Conservation (phyloP, 75 land plant species). For the Ceratopteris richardii region DNA sequence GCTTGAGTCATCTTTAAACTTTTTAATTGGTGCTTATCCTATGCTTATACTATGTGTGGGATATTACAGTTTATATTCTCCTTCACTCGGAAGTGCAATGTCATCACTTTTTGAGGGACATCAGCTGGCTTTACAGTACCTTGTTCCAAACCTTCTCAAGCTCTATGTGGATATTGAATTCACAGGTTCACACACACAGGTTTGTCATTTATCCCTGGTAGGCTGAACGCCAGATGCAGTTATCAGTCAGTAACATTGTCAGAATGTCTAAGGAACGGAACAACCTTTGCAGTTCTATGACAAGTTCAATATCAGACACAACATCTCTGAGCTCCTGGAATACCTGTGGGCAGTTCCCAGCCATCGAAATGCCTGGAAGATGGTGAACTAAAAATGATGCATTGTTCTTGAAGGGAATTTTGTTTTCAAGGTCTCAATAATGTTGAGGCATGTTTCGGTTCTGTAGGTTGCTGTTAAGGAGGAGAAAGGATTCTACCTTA, state of each 20-base stretch:
- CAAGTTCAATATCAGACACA: conserved; percentile 96
- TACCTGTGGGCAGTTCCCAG: conserved; percentile 95
- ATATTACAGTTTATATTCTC: conserved; percentile 41
- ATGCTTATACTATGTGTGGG: not conserved
- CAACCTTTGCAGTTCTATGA: conserved; percentile 78
- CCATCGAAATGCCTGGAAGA: conserved; percentile 85
- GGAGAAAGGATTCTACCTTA: conserved; percentile 89
- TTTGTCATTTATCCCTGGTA: conserved; percentile 11
- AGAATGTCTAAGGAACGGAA: no score
- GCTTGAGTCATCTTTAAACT: not conserved
- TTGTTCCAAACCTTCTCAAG: conserved; percentile 88
- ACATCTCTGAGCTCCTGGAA: conserved; percentile 93
- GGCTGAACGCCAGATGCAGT: no score
- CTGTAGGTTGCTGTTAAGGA: conserved; percentile 76
- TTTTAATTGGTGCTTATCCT: not conserved
- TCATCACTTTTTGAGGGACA: conserved; percentile 88
- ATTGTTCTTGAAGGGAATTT: no score
- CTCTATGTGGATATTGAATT: conserved; percentile 98
- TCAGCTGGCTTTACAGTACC: conserved; percentile 72
- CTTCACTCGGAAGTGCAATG: conserved; percentile 28
- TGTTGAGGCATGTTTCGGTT: conserved; percentile 3
- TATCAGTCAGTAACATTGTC: no score
- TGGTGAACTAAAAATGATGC: conserved; percentile 25
- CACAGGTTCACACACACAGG: conserved; percentile 98
- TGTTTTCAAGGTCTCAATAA: no score